Percentiles rank a stretch among this genome's conserved stretches.
phyloP scores from a whole-genome alignment of 2,329 filamentous ascomycete species.

The Calonectria naviculata region DNA sequence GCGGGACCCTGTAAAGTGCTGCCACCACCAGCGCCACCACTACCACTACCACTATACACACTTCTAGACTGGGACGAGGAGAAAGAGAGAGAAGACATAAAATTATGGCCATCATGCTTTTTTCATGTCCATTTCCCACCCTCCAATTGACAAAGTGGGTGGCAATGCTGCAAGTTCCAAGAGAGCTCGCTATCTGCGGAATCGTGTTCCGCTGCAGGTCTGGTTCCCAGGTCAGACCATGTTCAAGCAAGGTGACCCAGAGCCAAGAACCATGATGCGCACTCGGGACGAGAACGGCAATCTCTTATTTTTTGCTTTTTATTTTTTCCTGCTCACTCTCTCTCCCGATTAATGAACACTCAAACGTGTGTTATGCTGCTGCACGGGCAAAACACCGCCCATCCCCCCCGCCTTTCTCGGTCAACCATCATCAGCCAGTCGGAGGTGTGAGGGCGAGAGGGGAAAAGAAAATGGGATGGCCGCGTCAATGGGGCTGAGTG shows the following conservation, averaged over 20 bases:
- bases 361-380: no score
- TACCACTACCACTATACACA: no score
- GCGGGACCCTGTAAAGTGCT: neutral
- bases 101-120: neutral
- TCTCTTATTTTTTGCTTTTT: no score
- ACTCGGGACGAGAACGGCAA: no score
- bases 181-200: neutral
- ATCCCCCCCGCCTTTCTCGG: neutral
- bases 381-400: no score
- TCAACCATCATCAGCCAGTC: neutral
- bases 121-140: no score
- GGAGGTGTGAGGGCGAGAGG: neutral
- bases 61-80: neutral
- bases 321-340: neutral
- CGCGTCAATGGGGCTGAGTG: conserved; percentile 5
- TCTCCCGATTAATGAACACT: no score
- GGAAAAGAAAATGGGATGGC: neutral
- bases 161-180: neutral
- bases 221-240: neutral
- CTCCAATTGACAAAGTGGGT: no score
- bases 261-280: conserved; percentile 3
- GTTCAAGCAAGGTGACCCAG: neutral
- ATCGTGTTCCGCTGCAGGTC: neutral
- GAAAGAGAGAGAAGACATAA: neutral
- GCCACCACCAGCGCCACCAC: no score